Percentiles rank a stretch among this genome's conserved stretches.
Evolutionary conservation across 1,139 yeast genomes (phyloP).

Genomic region (Entelexis sorbosivorans): DNA sequence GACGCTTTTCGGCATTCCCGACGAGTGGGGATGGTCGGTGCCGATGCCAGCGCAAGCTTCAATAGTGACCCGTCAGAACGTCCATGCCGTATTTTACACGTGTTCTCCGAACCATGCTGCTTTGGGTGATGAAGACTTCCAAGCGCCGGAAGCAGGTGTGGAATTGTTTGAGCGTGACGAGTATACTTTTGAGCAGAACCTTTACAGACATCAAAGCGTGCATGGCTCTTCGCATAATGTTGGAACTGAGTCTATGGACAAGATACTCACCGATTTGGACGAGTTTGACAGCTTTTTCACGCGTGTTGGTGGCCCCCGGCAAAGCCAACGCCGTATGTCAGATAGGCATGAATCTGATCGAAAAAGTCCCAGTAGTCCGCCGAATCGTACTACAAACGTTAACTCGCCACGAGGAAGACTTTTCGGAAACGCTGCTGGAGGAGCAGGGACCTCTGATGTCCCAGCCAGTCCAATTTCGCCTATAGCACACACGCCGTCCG

Average conservation of each 20-base stretch:
- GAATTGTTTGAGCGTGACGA: constrained; percentile 46
- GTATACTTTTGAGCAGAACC: constrained; percentile 21
- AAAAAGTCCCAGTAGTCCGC: background rate
- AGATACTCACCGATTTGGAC: constrained; percentile 94
- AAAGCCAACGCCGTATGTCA: background rate
- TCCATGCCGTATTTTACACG: constrained; percentile 88
- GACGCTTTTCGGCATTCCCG: constrained; percentile 89
- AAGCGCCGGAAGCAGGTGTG: constrained; percentile 26
- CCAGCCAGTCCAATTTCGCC: background rate
- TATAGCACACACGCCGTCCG: constrained; percentile 17
- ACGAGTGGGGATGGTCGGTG: constrained; percentile 95
- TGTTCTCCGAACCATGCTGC: constrained; percentile 33
- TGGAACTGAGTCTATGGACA: constrained; percentile 56
- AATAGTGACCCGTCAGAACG: constrained; percentile 78
- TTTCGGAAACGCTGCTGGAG: background rate
- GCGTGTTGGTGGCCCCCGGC: constrained; percentile 38
- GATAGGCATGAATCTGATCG: background rate
- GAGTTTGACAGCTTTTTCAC: constrained; percentile 89
- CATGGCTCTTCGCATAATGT: constrained; percentile 14
- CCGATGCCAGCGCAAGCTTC: constrained; percentile 91
- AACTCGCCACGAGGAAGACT: background rate
- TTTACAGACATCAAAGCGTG: constrained; percentile 10
- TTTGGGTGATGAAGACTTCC: constrained; percentile 17
- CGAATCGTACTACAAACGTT: background rate
- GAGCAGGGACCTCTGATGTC: background rate